phyloP scores from a whole-genome alignment of 805 yeast species.

The Candida arabinofermentans region DNA sequence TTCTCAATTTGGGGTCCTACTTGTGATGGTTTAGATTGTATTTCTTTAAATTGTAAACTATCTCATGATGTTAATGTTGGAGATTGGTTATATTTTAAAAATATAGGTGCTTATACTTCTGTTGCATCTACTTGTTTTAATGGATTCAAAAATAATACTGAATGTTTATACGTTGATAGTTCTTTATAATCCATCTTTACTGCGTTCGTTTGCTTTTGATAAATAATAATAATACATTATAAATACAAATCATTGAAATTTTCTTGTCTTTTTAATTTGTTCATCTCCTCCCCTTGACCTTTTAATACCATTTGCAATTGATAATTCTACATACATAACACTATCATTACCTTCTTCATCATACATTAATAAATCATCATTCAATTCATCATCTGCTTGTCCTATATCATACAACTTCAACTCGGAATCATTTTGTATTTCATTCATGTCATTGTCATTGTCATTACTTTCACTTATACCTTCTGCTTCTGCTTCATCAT shows the following conservation, averaged over 20 bases:
- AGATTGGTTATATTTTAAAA: slow-evolving; percentile 86
- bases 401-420: slow-evolving; percentile 22
- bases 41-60: slow-evolving; percentile 49
- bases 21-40: slow-evolving; percentile 93
- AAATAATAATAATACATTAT: slow-evolving; percentile 2
- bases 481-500: slow-evolving; percentile 5
- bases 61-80: slow-evolving; percentile 68
- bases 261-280: slow-evolving; percentile 4
- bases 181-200: not conserved
- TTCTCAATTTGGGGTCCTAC: slow-evolving; percentile 97
- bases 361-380: slow-evolving; percentile 13
- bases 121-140: slow-evolving; percentile 92
- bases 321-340: slow-evolving; percentile 28
- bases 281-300: slow-evolving; percentile 15
- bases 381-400: slow-evolving; percentile 26
- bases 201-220: not conserved
- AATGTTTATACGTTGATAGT: slow-evolving; percentile 57
- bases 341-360: slow-evolving; percentile 14
- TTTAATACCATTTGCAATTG: slow-evolving; percentile 17
- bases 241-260: slow-evolving; percentile 13
- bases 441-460: slow-evolving; percentile 2
- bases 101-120: slow-evolving; percentile 87
- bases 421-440: slow-evolving; percentile 9
- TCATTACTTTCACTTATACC: not conserved
- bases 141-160: slow-evolving; percentile 67